phyloP scores from a whole-genome alignment of 306 rosid species.

The Ormosia semicastrata region DNA sequence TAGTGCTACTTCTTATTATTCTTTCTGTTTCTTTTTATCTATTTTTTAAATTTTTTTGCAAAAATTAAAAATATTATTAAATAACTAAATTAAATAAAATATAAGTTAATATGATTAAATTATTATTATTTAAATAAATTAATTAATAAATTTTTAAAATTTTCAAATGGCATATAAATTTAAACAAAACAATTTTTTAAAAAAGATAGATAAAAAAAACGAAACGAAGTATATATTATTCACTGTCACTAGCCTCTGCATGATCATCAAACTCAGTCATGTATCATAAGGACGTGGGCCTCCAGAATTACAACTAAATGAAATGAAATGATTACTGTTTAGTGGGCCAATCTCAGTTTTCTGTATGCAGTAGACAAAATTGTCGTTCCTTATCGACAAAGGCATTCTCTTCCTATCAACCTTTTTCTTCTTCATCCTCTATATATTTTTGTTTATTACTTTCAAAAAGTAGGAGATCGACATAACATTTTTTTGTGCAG shows the following conservation, averaged over 20 bases:
- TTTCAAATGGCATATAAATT: too few relatives aligned
- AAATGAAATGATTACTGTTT: conserved; percentile 29
- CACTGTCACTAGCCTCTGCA: background rate
- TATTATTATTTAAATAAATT: too few relatives aligned
- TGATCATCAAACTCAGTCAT: conserved; percentile 10
- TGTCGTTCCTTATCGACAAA: conserved; percentile 71
- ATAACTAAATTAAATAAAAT: too few relatives aligned
- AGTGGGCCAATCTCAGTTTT: conserved; percentile 23
- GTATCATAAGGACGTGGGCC: conserved; percentile 40
- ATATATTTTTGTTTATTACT: conserved; percentile 1
- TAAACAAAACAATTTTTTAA: too few relatives aligned
- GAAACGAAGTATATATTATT: background rate
- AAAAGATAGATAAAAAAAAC: too few relatives aligned
- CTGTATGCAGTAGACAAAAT: conserved; percentile 38
- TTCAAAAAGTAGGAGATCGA: conserved; percentile 13
- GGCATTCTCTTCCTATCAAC: conserved; percentile 48
- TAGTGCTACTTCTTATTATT: background rate
- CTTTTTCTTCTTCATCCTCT: conserved; percentile 12
- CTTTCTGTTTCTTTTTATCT: too few relatives aligned
- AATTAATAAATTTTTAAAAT: too few relatives aligned
- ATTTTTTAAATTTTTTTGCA: too few relatives aligned
- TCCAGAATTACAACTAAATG: conserved; percentile 20
- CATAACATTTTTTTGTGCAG: background rate
- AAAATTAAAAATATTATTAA: too few relatives aligned
- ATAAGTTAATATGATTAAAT: too few relatives aligned